Base-by-base conservation (phyloP, 805 yeast genomes). In the Yarrowia phangngaensis region DNA sequence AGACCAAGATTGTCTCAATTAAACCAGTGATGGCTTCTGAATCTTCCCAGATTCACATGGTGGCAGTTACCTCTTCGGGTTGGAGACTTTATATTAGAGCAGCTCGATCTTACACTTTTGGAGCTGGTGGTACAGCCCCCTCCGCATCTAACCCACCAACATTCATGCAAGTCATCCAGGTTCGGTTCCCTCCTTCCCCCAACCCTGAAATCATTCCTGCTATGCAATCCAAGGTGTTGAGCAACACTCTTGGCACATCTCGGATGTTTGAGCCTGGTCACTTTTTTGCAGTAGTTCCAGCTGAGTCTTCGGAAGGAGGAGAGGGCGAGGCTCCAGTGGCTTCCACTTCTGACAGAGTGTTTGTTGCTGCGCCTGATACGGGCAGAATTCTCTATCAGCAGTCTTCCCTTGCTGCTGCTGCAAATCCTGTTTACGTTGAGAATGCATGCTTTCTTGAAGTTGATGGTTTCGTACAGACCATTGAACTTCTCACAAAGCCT, bases 1-100 rank as follows among this genome's bases (percentile, higher is more conserved):
- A 60, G 16, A 51, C 49, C 27, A 26, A 55, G 16, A 52, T 88
- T 32, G 77, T 82, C 17, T 78, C 75, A 55, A 73, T 84, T 47
- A 76, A 75, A 53, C 72, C 76, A n/a, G 76, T 84, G 8, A 64
- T 80, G 3, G 77, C 71, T 40, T 61, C 65, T 15, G 95, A 87
- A 62, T 82, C 87, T 32, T 68, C 75, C 22, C 80, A 80, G 46
- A 68, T 86, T 17, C 86, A 78, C 59, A 66, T 88, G 48, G 79
- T 88, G 41, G 95, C 94, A 0, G 72, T 84, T 12, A 85, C 95
- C 0, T 71, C 78, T 38, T 82, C 80, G 53, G 96, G 97, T n/a
- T 84, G 85, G 56, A 75, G 97, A 56, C 69, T 88, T 19, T 80
- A 77, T 53, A 63, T 81, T 43, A 75, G 79, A 78, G 84, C 33